These are phyloP conservation scores for Penicillium mononematosum DNA, from an alignment of 495 filamentous ascomycete species.

Conservation along the genomic window DNA sequence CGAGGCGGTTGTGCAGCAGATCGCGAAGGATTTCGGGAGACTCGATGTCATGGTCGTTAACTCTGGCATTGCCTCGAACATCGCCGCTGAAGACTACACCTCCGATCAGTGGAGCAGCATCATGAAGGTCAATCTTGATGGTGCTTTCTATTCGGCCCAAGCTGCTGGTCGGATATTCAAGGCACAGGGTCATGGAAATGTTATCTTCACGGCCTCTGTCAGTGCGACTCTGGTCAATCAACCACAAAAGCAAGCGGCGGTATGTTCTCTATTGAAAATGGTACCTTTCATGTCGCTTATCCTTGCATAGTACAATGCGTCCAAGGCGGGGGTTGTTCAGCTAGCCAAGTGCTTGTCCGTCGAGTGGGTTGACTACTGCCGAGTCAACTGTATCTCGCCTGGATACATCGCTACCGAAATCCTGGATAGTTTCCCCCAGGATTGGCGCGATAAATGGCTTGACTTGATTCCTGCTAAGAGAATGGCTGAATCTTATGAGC, in stretches of 20 bases:
- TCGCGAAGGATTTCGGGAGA: conserved; percentile 62
- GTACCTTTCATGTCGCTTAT: not conserved
- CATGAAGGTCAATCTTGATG: conserved; percentile 49
- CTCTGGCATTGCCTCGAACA: conserved; percentile 59
- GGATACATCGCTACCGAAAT: conserved; percentile 46
- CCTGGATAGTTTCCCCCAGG: conserved; percentile 23
- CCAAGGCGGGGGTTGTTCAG: conserved; percentile 40
- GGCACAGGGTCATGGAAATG: conserved; percentile 38
- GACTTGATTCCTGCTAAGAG: conserved; percentile 33
- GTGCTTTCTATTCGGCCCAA: conserved; percentile 47
- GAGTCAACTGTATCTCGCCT: conserved; percentile 47
- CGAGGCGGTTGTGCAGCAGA: conserved; percentile 50
- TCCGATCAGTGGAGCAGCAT: conserved; percentile 36
- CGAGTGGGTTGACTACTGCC: conserved; percentile 40
- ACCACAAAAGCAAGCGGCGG: conserved; percentile 44
- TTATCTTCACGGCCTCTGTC: conserved; percentile 45
- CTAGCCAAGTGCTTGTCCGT: conserved; percentile 38
- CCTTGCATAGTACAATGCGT: conserved; percentile 34
- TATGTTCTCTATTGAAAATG: conserved; percentile 6
- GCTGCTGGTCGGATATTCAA: conserved; percentile 45
- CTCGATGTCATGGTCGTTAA: conserved; percentile 79
- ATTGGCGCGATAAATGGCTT: conserved; percentile 28
- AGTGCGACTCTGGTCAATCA: conserved; percentile 47
- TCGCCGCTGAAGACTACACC: conserved; percentile 40
- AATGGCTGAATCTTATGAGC: conserved; percentile 31